Conservation (phyloP, 1,284 basidiomycete genomes). For the Trichosporon ovoides region DNA sequence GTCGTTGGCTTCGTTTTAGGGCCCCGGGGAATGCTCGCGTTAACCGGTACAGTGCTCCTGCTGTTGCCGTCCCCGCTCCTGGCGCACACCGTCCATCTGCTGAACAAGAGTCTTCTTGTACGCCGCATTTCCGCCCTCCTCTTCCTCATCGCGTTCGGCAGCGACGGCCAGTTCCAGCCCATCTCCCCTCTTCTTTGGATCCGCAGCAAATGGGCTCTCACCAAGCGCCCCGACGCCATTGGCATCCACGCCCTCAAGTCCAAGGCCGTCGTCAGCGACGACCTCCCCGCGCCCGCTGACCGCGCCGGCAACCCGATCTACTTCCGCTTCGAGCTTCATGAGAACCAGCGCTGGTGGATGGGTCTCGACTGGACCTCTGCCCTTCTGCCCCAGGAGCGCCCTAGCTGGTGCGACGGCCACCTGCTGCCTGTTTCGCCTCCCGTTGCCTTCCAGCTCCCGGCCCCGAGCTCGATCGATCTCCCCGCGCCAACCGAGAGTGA, state of each 20-base stretch:
- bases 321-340: constrained; percentile 80
- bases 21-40: constrained; percentile 30
- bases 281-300: constrained; percentile 20
- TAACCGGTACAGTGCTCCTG: constrained; percentile 41
- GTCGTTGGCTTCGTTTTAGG: constrained; percentile 35
- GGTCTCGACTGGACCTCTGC: constrained; percentile 81
- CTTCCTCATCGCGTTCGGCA: constrained; percentile 45
- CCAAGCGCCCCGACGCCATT: constrained; percentile 39
- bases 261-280: constrained; percentile 23
- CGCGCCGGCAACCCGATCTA: constrained; percentile 52
- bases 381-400: constrained; percentile 79
- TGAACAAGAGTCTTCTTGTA: constrained; percentile 40
- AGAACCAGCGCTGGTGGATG: constrained; percentile 87
- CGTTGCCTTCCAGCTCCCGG: constrained; percentile 44
- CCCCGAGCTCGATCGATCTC: constrained; percentile 51
- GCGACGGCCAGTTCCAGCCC: constrained; percentile 26
- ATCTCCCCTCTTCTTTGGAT: constrained; percentile 39
- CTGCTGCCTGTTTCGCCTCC: constrained; percentile 54
- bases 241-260: constrained; percentile 19
- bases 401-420: constrained; percentile 66
- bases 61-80: constrained; percentile 45
- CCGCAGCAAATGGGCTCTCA: constrained; percentile 44
- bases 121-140: constrained; percentile 33
- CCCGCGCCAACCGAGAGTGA: constrained; percentile 39
- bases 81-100: constrained; percentile 33